These are phyloP conservation scores for Mortierella sp. DNA, from an alignment of 371 early-diverging fungal species.

Conservation along the genomic window DNA sequence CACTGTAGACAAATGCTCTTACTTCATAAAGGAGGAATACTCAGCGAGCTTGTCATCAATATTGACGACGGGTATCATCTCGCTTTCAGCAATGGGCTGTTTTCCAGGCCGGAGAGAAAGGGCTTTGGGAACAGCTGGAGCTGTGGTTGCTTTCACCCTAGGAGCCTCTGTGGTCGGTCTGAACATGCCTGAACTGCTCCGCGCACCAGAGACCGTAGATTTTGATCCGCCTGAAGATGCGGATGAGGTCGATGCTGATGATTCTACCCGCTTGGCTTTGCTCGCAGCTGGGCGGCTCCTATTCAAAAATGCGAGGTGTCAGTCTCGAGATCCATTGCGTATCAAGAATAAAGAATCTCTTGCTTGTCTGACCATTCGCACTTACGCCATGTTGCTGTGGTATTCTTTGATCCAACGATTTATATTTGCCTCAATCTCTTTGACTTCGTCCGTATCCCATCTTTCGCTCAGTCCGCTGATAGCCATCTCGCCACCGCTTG, in stretches of 20 bases:
- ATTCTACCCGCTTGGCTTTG: constrained; percentile 20
- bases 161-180: constrained; percentile 43
- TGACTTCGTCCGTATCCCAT: constrained; percentile 67
- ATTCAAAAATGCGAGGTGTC: not conserved
- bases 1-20: not conserved
- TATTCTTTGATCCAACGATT: constrained; percentile 67
- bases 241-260: not conserved
- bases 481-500: constrained; percentile 55
- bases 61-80: constrained; percentile 40
- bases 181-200: constrained; percentile 5
- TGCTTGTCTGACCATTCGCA: not conserved
- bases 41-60: constrained; percentile 53
- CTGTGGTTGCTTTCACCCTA: constrained; percentile 51
- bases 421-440: constrained; percentile 61
- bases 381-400: constrained; percentile 52
- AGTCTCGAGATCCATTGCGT: too few relatives aligned
- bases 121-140: constrained; percentile 25
- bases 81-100: constrained; percentile 26
- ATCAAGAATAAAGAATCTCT: too few relatives aligned
- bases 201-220: not conserved
- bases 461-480: constrained; percentile 59
- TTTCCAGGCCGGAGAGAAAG: constrained; percentile 32
- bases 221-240: constrained; percentile 3
- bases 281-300: constrained; percentile 21
- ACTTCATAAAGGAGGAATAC: constrained; percentile 54